Conservation (phyloP, 345 rosid genomes). For the Eucalyptus tenuipes region DNA sequence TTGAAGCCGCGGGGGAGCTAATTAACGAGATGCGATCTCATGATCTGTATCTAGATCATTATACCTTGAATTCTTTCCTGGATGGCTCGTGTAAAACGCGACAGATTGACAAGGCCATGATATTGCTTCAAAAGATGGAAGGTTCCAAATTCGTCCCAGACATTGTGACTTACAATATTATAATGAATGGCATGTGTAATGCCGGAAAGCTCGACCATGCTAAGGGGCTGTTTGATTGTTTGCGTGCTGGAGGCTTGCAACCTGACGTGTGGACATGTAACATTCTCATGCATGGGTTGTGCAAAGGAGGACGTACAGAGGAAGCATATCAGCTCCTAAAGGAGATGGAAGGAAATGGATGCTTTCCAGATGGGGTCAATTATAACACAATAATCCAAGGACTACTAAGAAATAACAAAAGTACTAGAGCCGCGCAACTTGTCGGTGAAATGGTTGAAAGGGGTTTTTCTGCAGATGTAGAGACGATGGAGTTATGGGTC, state of each 20-base stretch:
- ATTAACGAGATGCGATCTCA: not conserved
- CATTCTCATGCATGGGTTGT: constrained; percentile 1
- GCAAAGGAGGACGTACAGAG: not conserved
- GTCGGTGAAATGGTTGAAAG: not conserved
- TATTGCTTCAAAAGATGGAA: not conserved
- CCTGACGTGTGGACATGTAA: not conserved
- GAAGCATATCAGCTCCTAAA: not conserved
- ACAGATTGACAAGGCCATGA: constrained; percentile 2
- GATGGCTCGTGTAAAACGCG: constrained; percentile 13
- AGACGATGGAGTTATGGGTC: not conserved
- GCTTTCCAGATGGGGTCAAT: not conserved
- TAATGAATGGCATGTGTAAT: constrained; percentile 23
- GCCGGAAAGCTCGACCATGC: constrained; percentile 3
- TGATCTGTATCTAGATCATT: not conserved
- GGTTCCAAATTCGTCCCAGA: not conserved
- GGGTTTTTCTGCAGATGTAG: not conserved
- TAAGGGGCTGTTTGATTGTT: not conserved
- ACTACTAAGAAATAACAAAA: not conserved
- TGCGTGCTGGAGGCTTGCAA: not conserved
- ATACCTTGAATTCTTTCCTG: not conserved
- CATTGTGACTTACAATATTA: constrained; percentile 8
- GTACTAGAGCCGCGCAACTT: not conserved
- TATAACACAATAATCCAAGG: constrained; percentile 1
- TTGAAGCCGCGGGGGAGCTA: rapidly evolving
- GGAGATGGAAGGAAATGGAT: constrained; percentile 8